phyloP scores from a whole-genome alignment of 345 rosid species.

The Brassica cretica region DNA sequence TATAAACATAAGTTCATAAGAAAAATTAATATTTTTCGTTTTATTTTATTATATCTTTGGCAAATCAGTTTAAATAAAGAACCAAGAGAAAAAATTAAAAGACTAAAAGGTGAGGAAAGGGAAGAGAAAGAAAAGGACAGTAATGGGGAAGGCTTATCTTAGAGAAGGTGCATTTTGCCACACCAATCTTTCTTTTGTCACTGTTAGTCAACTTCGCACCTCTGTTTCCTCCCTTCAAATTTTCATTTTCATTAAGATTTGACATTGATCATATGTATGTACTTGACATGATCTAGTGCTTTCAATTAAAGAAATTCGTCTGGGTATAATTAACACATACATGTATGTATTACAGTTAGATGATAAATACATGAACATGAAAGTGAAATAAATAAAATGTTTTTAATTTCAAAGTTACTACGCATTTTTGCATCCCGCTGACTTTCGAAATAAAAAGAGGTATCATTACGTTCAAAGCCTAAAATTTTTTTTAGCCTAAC shows the following conservation, averaged over 20 bases:
- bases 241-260: constrained; percentile 22
- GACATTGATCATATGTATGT: constrained; percentile 29
- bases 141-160: constrained; percentile 47
- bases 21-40: not conserved
- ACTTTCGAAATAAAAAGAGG: constrained; percentile 28
- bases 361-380: not conserved
- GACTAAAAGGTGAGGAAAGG: constrained; percentile 21
- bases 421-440: constrained; percentile 19
- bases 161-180: constrained; percentile 36
- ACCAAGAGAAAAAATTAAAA: not conserved
- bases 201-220: constrained; percentile 50
- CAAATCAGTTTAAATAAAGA: not conserved
- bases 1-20: not conserved
- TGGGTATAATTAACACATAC: not conserved
- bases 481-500: constrained; percentile 23
- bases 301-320: not conserved
- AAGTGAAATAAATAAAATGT: not conserved
- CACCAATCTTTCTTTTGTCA: constrained; percentile 43
- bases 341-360: not conserved
- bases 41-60: not conserved
- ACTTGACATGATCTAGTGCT: constrained; percentile 34
- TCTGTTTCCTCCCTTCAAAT: not conserved
- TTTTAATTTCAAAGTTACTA: not conserved
- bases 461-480: constrained; percentile 30
- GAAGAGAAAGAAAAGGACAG: constrained; percentile 39